Percentiles rank a stretch among this genome's conserved stretches.
Evolutionary conservation across 176 grass and related monocot genomes (phyloP).

Genomic region (Metroxylon sagu): DNA sequence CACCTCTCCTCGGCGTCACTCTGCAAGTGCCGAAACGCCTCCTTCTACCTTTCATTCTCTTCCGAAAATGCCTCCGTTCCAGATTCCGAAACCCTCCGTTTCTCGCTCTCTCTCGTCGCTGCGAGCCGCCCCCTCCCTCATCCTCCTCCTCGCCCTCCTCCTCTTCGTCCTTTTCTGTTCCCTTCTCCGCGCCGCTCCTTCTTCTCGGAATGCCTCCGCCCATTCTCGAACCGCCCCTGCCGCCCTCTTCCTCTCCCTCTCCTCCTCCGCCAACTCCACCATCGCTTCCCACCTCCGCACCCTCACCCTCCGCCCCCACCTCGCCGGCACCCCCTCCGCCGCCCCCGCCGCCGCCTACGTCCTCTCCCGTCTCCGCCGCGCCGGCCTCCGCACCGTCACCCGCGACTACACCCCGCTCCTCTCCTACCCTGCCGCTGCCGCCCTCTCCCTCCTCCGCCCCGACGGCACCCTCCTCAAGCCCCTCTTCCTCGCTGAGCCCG

Average conservation of each 20-base stretch:
- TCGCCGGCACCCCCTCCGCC: constrained; percentile 51
- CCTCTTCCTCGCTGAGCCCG: constrained; percentile 56
- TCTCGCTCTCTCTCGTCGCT: constrained; percentile 6
- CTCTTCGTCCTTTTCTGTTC: constrained; percentile 20
- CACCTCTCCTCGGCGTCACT: neutral
- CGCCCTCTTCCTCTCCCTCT: constrained; percentile 49
- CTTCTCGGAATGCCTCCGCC: neutral
- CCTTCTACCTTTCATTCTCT: neutral
- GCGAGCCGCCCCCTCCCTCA: constrained; percentile 1
- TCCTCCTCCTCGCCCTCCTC: constrained; percentile 24
- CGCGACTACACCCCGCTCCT: constrained; percentile 57
- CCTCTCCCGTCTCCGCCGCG: constrained; percentile 27
- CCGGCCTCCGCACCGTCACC: constrained; percentile 39
- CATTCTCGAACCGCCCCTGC: neutral
- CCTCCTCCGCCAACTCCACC: constrained; percentile 50
- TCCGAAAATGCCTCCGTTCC: constrained; percentile 29
- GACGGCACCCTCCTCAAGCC: constrained; percentile 25
- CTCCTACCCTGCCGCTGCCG: constrained; percentile 56
- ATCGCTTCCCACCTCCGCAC: constrained; percentile 48
- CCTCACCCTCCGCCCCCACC: constrained; percentile 69
- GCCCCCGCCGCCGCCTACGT: constrained; percentile 28
- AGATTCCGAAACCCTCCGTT: neutral
- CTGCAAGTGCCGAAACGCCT: neutral
- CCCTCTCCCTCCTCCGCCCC: constrained; percentile 52
- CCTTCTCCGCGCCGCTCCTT: neutral